Conservation (phyloP, 768 basidiomycete species). For the Calocera viscosa region DNA sequence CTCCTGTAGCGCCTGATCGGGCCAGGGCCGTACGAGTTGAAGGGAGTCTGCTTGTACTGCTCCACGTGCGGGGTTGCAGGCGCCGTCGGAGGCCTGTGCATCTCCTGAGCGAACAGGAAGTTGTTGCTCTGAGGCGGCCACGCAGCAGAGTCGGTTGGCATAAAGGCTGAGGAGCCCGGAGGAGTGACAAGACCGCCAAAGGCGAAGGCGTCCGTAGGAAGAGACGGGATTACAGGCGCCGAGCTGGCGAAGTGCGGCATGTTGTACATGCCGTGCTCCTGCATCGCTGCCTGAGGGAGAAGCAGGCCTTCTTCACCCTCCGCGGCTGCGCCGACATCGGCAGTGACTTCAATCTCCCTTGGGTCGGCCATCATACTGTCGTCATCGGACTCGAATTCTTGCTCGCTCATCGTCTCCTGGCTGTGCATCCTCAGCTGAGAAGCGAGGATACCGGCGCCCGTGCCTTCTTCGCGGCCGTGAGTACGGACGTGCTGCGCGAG, state of each 20-base stretch:
- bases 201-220: neutral
- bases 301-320: conserved; percentile 1
- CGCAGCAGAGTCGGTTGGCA: neutral
- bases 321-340: neutral
- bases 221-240: neutral
- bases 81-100: neutral
- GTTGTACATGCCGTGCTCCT: neutral
- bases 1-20: neutral
- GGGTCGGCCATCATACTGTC: conserved; percentile 1
- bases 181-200: neutral
- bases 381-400: neutral
- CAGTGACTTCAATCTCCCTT: neutral
- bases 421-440: neutral
- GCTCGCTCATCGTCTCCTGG: neutral
- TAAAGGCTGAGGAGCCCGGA: neutral
- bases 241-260: neutral
- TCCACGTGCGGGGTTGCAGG: neutral
- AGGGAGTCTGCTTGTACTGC: neutral
- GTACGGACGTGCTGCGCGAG: conserved; percentile 76
- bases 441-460: conserved; percentile 10
- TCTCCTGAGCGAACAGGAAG: conserved; percentile 1
- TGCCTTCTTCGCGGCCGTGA: conserved; percentile 40
- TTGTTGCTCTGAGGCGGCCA: neutral
- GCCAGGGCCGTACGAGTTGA: neutral
- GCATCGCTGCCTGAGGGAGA: neutral